Percentiles rank a stretch among this genome's conserved stretches.
Evolutionary conservation across 1,139 yeast species (phyloP).

Genomic region (Yarrowia galli): DNA sequence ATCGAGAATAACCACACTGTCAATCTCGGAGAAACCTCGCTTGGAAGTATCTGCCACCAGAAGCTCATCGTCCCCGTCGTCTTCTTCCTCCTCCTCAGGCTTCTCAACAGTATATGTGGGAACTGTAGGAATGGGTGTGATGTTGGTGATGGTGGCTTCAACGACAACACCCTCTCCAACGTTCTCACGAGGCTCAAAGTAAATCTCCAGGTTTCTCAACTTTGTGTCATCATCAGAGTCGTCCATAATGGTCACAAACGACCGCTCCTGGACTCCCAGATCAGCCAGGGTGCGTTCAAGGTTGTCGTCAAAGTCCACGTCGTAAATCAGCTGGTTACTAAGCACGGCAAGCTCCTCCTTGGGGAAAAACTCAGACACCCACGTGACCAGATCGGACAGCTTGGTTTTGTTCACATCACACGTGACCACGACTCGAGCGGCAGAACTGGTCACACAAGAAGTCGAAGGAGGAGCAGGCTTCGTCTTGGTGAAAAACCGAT

Average conservation of each 20-base stretch:
- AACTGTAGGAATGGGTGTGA: slow-evolving; percentile 9
- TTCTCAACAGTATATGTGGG: neutral
- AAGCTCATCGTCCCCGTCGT: slow-evolving; percentile 9
- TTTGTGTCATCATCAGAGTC: slow-evolving; percentile 65
- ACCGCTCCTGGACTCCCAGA: slow-evolving; percentile 66
- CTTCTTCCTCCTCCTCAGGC: slow-evolving; percentile 23
- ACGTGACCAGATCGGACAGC: slow-evolving; percentile 46
- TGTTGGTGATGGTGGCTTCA: neutral
- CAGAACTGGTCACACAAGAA: slow-evolving; percentile 70
- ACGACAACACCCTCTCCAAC: neutral
- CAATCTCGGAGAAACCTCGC: slow-evolving; percentile 29
- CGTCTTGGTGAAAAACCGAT: slow-evolving; percentile 1
- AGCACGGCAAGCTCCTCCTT: slow-evolving; percentile 72
- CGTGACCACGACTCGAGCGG: slow-evolving; percentile 59
- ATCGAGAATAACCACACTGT: slow-evolving; percentile 32
- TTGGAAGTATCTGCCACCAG: slow-evolving; percentile 4
- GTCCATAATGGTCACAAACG: slow-evolving; percentile 73
- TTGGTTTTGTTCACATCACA: slow-evolving; percentile 50
- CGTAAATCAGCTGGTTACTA: slow-evolving; percentile 73
- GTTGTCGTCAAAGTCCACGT: slow-evolving; percentile 89
- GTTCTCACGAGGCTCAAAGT: slow-evolving; percentile 49
- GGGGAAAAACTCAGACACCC: slow-evolving; percentile 56
- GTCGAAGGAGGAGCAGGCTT: neutral
- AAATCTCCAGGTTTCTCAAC: slow-evolving; percentile 70
- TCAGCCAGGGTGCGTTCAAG: slow-evolving; percentile 57